Conservation (phyloP, 2,329 filamentous ascomycete species). For the Periconia sp. region DNA sequence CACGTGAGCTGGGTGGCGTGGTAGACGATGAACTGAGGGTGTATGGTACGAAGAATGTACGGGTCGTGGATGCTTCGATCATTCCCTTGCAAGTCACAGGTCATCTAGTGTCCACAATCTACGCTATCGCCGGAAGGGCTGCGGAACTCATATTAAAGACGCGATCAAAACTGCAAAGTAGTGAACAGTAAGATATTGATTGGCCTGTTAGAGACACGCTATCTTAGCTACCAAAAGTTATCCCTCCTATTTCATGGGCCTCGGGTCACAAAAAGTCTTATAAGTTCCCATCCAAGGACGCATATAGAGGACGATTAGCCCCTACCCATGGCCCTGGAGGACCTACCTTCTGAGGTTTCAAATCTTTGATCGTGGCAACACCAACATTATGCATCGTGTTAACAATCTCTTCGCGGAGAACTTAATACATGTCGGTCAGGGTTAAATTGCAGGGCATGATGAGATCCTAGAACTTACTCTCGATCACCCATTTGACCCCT, state of each 20-base stretch:
- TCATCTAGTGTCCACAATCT: constrained; percentile 18
- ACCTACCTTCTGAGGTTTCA: constrained; percentile 5
- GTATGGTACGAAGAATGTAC: constrained; percentile 23
- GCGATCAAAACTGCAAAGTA: constrained; percentile 5
- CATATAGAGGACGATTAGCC: constrained; percentile 1
- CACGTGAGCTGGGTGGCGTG: constrained; percentile 33
- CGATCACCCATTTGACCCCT: neutral
- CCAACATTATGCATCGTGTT: constrained; percentile 7
- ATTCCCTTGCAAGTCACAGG: constrained; percentile 13
- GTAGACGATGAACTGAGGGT: constrained; percentile 35
- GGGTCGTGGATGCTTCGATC: constrained; percentile 15
- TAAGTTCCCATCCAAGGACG: no score
- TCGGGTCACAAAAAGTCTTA: no score
- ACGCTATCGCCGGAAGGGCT: constrained; percentile 26
- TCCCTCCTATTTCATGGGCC: no score
- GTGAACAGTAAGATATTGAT: no score
- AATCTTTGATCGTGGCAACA: neutral
- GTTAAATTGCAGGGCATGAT: neutral
- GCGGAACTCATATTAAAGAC: constrained; percentile 21
- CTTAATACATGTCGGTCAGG: neutral
- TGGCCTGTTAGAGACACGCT: no score
- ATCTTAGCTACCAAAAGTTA: no score
- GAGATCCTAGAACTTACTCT: neutral
- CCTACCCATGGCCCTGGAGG: constrained; percentile 6
- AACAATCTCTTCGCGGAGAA: constrained; percentile 2